Base-by-base conservation (phyloP, 2,329 filamentous ascomycete genomes). In the Hypomyces rosellus region DNA sequence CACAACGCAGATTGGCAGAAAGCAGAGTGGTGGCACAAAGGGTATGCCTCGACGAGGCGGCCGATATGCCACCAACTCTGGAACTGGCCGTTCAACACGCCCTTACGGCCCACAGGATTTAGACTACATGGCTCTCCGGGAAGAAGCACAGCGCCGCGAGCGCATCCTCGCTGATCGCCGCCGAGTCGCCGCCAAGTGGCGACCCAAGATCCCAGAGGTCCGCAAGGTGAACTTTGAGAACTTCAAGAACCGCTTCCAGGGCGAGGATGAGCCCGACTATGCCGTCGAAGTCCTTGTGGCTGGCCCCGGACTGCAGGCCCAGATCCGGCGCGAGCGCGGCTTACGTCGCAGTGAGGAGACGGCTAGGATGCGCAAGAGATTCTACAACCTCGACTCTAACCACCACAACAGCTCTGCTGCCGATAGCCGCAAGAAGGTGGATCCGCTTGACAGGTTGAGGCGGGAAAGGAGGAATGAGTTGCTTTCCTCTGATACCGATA, bases 231-330 rank as follows among this genome's bases (percentile, higher is more conserved):
- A 70, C 57, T 73, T 72, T 49, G 69, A 72, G 54, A 64, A 68
- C 55, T 74, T 71, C 61, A 74, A 73, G 58, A 74, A 74, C 53
- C 62, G 67, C 47, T 70, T 68, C 53, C 58, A 67, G 12, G 60
- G 60, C 11, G 42, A 65, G 12, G 60, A 68, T 1, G 60, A 69
- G 52, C 64, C 59, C 20, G 62, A 67, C n/a, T 67, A 70, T 49
- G 67, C 67, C 34, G 61, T 73, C 16, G 70, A 73, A 2, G 69
- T 70, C 14, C 62, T 73, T 5, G 61, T 70, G 59, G 61, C 56
- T 6, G 66, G 66, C 0, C 50, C 64, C 3, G 60, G 64, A 4
- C 57, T 69, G 5, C 63, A 67, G 39, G 62, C 57, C 4, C 67
- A 74, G 54, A 65, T 74, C 53, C 65, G 71, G 5, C 65, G 66